These are phyloP conservation scores for Pleurotus pulmonarius DNA, from an alignment of 768 basidiomycete species.

Conservation along the genomic window DNA sequence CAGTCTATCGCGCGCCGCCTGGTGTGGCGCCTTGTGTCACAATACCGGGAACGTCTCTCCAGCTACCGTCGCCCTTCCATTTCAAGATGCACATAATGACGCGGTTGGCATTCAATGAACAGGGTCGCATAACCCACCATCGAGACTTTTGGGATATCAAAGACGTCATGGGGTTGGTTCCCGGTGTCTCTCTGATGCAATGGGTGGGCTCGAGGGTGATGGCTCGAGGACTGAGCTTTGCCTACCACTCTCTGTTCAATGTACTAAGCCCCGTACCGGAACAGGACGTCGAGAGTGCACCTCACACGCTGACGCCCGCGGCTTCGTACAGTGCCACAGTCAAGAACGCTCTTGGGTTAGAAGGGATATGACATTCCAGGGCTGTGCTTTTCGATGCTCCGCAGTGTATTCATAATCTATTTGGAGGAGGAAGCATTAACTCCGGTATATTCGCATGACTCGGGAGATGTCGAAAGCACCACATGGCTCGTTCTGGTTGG, in stretches of 20 bases:
- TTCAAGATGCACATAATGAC: constrained; percentile 70
- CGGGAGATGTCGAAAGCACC: neutral
- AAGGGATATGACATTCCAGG: constrained; percentile 11
- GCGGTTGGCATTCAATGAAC: constrained; percentile 75
- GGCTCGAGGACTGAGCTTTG: constrained; percentile 51
- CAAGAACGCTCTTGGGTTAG: constrained; percentile 20
- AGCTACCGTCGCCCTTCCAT: constrained; percentile 69
- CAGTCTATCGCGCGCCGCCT: constrained; percentile 20
- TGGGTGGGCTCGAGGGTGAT: constrained; percentile 67
- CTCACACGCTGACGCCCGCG: constrained; percentile 12
- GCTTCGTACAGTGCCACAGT: constrained; percentile 12
- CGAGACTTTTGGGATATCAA: constrained; percentile 80
- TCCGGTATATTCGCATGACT: constrained; percentile 5
- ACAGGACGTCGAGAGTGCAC: constrained; percentile 8
- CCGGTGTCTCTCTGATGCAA: constrained; percentile 61
- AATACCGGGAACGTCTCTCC: constrained; percentile 54
- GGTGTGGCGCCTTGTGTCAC: constrained; percentile 45
- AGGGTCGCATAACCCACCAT: constrained; percentile 76
- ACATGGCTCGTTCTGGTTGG: neutral
- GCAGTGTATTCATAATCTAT: neutral
- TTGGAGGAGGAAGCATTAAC: neutral
- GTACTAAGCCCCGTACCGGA: constrained; percentile 10
- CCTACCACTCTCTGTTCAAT: constrained; percentile 22
- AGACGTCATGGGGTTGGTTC: constrained; percentile 70
- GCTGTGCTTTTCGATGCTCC: neutral